These are phyloP conservation scores for Venturia asperata DNA, from an alignment of 2,329 filamentous ascomycete genomes.

Conservation along the genomic window DNA sequence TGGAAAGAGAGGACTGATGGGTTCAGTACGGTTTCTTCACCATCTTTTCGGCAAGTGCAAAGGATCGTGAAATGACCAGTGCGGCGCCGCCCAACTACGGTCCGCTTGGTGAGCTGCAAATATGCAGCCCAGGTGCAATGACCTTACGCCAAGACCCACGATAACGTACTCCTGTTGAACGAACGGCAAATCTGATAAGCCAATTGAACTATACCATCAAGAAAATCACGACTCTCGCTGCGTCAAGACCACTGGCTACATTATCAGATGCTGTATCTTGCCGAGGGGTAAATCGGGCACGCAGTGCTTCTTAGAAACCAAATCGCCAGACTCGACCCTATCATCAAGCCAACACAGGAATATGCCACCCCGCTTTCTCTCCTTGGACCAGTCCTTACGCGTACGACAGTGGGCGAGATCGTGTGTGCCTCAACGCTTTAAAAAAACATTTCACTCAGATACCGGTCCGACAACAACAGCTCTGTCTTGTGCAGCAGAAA, in stretches of 20 bases:
- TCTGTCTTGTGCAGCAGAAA: background rate
- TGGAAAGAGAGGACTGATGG: background rate
- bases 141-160: background rate
- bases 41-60: background rate
- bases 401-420: no score
- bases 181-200: background rate
- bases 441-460: no score
- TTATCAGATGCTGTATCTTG: background rate
- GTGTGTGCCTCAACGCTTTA: no score
- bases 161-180: background rate
- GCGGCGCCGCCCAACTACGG: background rate
- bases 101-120: background rate
- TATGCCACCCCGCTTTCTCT: background rate
- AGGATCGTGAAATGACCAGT: background rate
- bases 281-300: background rate
- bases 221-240: background rate
- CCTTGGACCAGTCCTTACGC: background rate
- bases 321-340: background rate
- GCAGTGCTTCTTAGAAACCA: background rate
- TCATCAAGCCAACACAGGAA: background rate
- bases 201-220: background rate
- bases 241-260: background rate
- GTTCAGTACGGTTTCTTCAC: background rate
- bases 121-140: no score
- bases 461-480: background rate